phyloP scores from a whole-genome alignment of 1,284 basidiomycete species.

The Austroboletus rostrupii region DNA sequence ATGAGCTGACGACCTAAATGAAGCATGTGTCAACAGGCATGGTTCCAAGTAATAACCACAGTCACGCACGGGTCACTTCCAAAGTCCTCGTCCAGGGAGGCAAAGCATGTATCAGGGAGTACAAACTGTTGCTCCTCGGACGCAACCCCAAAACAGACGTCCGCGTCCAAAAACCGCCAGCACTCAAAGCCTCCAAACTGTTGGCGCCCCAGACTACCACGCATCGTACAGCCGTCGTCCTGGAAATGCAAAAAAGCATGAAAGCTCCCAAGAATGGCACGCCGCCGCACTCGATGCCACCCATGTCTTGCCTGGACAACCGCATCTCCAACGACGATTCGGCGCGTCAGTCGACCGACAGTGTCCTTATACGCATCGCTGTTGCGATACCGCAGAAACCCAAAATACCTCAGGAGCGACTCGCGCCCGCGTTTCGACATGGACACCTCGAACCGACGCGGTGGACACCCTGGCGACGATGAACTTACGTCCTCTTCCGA shows the following conservation, averaged over 20 bases:
- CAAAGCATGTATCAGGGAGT: conserved; percentile 34
- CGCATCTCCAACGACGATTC: conserved; percentile 15
- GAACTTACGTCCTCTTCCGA: neutral
- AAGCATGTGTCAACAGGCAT: neutral
- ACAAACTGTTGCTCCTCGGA: conserved; percentile 35
- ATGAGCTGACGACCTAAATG: conserved; percentile 39
- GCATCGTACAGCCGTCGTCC: neutral
- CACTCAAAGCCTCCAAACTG: conserved; percentile 26
- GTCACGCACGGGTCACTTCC: conserved; percentile 23
- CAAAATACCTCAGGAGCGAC: conserved; percentile 44
- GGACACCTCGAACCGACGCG: conserved; percentile 21
- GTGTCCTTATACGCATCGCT: conserved; percentile 41
- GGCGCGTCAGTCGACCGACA: conserved; percentile 17
- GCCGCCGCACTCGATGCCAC: conserved; percentile 29
- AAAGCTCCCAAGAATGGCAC: conserved; percentile 25
- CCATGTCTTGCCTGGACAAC: conserved; percentile 25
- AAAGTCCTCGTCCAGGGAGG: conserved; percentile 33
- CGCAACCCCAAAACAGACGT: conserved; percentile 34
- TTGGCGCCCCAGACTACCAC: conserved; percentile 1
- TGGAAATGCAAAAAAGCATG: conserved; percentile 25
- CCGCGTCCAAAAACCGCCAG: conserved; percentile 30
- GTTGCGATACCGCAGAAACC: conserved; percentile 55
- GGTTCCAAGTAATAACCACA: neutral
- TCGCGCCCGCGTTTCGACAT: conserved; percentile 35
- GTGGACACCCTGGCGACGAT: neutral